Percentiles rank a stretch among this genome's conserved stretches.
Evolutionary conservation across 495 filamentous ascomycete species (phyloP).

Genomic region (Daldinia bambusicola): DNA sequence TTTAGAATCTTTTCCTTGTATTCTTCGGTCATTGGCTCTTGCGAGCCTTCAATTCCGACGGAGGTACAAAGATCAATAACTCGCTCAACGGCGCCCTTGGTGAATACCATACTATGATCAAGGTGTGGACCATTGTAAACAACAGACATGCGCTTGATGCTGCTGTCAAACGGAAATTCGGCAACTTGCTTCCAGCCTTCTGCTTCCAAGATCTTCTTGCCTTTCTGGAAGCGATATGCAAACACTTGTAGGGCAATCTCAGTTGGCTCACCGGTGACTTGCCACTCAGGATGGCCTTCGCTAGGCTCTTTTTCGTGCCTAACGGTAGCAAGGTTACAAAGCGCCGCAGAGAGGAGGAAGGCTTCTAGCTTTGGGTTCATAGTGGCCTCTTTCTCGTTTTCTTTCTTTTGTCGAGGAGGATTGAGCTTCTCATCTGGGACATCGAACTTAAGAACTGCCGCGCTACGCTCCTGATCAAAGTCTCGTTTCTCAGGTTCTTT

Average conservation of each 20-base stretch:
- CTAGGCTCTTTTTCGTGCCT: constrained; percentile 60
- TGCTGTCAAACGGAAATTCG: constrained; percentile 84
- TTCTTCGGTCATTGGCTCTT: constrained; percentile 66
- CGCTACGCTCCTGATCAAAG: constrained; percentile 62
- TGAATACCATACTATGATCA: constrained; percentile 68
- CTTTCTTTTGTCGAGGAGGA: constrained; percentile 34
- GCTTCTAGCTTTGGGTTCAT: constrained; percentile 64
- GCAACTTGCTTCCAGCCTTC: constrained; percentile 71
- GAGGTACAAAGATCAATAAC: constrained; percentile 76
- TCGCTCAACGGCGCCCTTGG: constrained; percentile 84
- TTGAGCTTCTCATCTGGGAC: constrained; percentile 59
- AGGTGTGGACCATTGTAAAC: constrained; percentile 62
- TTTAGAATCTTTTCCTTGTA: constrained; percentile 67
- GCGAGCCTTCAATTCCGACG: constrained; percentile 62
- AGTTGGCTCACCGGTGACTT: constrained; percentile 82
- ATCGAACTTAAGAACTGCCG: constrained; percentile 65
- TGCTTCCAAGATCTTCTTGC: constrained; percentile 62
- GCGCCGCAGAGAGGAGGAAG: constrained; percentile 75
- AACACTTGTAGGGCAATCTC: constrained; percentile 87
- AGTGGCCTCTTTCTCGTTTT: constrained; percentile 46
- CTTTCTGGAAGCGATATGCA: constrained; percentile 72
- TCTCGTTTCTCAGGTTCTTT: constrained; percentile 54
- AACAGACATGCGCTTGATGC: constrained; percentile 86
- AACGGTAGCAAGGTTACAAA: constrained; percentile 82
- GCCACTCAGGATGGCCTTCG: constrained; percentile 61